phyloP scores from a whole-genome alignment of 805 yeast genomes.

The Candida maris region DNA sequence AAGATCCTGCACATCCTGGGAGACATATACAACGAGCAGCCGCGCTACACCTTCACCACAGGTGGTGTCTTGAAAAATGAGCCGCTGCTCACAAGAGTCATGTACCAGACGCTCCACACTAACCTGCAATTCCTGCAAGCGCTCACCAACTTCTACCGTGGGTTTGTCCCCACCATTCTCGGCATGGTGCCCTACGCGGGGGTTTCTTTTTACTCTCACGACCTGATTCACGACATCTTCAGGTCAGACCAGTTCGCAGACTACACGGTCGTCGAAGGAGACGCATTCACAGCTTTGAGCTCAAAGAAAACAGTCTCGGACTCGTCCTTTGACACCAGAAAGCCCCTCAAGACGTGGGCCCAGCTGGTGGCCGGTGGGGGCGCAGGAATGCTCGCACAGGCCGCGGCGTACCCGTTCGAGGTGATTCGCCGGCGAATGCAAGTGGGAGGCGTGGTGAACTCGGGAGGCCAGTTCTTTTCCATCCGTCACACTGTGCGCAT shows the following conservation, averaged over 20 bases:
- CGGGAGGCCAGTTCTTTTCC: conserved; percentile 52
- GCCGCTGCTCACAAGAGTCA: conserved; percentile 26
- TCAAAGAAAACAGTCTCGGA: conserved; percentile 26
- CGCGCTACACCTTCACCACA: conserved; percentile 27
- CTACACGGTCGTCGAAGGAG: conserved; percentile 42
- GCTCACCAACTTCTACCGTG: conserved; percentile 79
- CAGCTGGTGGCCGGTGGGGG: conserved; percentile 91
- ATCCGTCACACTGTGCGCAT: conserved; percentile 51
- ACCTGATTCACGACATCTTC: conserved; percentile 80
- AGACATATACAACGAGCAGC: conserved; percentile 32
- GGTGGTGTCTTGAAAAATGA: conserved; percentile 29
- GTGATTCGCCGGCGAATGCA: conserved; percentile 93
- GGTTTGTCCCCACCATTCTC: conserved; percentile 86
- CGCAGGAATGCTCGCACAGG: conserved; percentile 94
- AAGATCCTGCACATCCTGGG: conserved; percentile 28
- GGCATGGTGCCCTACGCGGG: conserved; percentile 99
- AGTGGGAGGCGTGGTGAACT: conserved; percentile 74
- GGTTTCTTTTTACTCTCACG: conserved; percentile 93
- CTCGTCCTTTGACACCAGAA: conserved; percentile 42
- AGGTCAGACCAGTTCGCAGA: conserved; percentile 54
- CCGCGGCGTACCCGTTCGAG: conserved; percentile 96
- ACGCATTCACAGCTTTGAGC: conserved; percentile 9
- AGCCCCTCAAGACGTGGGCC: conserved; percentile 85
- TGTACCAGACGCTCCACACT: conserved; percentile 30
- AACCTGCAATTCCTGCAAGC: conserved; percentile 34